Evolutionary conservation across 306 rosid species (phyloP).

Genomic region (Cucurbita moschata): DNA sequence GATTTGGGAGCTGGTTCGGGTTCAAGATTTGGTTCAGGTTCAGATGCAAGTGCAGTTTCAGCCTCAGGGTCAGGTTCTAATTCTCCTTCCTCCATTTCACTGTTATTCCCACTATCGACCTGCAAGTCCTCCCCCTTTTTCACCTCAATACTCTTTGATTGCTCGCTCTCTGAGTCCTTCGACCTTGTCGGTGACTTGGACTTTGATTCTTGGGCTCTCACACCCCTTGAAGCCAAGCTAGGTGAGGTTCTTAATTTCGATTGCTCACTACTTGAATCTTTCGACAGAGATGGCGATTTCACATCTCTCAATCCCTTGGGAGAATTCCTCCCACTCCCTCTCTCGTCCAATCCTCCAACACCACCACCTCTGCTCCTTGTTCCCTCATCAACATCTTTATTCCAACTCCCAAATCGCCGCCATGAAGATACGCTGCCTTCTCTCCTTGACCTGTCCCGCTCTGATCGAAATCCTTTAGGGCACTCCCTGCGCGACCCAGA

Average conservation of each 20-base stretch:
- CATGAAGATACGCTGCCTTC: constrained; percentile 81
- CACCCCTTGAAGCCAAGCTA: constrained; percentile 11
- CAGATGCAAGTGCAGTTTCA: not conserved
- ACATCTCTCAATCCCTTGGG: constrained; percentile 51
- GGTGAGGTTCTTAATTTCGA: constrained; percentile 27
- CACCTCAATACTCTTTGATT: constrained; percentile 71
- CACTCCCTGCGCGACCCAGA: constrained; percentile 64
- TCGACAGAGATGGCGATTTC: constrained; percentile 42
- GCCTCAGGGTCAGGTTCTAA: constrained; percentile 40
- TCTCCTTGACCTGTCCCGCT: constrained; percentile 72
- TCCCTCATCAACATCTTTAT: constrained; percentile 71
- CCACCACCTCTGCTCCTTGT: constrained; percentile 27
- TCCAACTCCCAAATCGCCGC: constrained; percentile 55
- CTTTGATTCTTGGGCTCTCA: constrained; percentile 20
- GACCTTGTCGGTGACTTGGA: constrained; percentile 66
- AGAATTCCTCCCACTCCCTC: constrained; percentile 23
- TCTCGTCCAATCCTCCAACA: constrained; percentile 29
- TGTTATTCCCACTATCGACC: constrained; percentile 39
- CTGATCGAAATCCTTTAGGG: constrained; percentile 91
- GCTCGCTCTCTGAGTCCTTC: constrained; percentile 77
- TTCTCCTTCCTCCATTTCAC: constrained; percentile 85
- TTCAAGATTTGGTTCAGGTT: not conserved
- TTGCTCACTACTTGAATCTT: constrained; percentile 32
- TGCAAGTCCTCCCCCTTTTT: constrained; percentile 36
- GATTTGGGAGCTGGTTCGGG: constrained; percentile 2